Conservation (phyloP, 179 eudicot genomes). For the Silene noctiflora region DNA sequence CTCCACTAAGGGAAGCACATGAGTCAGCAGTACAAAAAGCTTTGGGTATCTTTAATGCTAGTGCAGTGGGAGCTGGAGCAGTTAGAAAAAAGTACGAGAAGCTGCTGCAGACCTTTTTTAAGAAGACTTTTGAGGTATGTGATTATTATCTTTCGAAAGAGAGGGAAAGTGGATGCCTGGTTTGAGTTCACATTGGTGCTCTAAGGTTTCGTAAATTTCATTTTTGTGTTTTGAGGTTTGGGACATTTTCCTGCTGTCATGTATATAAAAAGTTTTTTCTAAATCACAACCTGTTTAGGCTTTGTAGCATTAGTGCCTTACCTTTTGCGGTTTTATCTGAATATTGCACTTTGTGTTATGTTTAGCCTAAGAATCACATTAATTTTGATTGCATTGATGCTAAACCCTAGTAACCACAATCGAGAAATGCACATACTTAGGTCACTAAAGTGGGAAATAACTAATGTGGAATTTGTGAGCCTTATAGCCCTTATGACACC, state of each 20-base stretch:
- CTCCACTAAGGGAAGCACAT: conserved; percentile 78
- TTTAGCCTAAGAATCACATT: not conserved
- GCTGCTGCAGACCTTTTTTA: conserved; percentile 64
- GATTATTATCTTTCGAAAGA: not conserved
- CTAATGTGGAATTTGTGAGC: not conserved
- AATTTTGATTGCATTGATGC: not conserved
- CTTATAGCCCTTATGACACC: not conserved
- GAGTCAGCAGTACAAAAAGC: conserved; percentile 78
- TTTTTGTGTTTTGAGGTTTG: too few species aligned
- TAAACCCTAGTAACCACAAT: not conserved
- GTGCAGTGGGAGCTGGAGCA: conserved; percentile 85
- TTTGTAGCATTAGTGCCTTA: too few species aligned
- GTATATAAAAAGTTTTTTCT: too few species aligned
- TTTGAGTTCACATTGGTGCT: too few species aligned
- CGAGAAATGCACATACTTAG: not conserved
- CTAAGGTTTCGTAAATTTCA: too few species aligned
- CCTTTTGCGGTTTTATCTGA: not conserved
- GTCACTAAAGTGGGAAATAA: not conserved
- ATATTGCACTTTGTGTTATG: not conserved
- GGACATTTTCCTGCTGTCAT: too few species aligned
- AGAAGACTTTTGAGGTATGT: conserved; percentile 86
- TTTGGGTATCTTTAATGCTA: conserved; percentile 55
- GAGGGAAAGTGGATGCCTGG: not conserved
- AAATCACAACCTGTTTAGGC: too few species aligned
- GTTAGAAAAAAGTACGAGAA: conserved; percentile 79